Conservation (phyloP, 768 basidiomycete genomes). For the Sporobolomyces roseus region DNA sequence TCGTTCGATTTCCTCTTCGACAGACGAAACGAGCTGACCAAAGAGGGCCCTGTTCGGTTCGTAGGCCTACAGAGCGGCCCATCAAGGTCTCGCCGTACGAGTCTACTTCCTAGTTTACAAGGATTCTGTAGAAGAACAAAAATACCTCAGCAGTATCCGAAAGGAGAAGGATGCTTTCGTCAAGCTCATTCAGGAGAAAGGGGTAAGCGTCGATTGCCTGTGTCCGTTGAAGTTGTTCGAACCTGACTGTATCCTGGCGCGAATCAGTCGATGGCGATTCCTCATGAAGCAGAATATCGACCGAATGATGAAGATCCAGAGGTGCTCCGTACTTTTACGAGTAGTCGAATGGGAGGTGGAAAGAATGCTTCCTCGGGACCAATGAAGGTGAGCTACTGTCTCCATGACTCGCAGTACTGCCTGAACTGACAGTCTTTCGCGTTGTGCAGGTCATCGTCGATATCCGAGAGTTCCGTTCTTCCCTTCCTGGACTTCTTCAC, state of each 20-base stretch:
- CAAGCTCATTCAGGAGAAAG: constrained; percentile 82
- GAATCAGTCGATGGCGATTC: constrained; percentile 80
- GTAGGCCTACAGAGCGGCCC: constrained; percentile 79
- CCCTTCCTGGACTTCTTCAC: constrained; percentile 82
- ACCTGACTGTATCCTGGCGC: not conserved
- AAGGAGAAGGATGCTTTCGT: constrained; percentile 94
- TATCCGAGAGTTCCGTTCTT: constrained; percentile 92
- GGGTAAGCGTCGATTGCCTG: too few species aligned
- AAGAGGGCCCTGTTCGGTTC: not conserved
- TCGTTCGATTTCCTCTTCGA: constrained; percentile 34
- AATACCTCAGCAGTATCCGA: constrained; percentile 80
- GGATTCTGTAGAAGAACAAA: constrained; percentile 89
- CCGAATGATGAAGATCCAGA: constrained; percentile 49
- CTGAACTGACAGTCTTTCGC: not conserved
- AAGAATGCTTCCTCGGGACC: constrained; percentile 64
- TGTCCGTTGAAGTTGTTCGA: not conserved
- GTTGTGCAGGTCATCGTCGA: constrained; percentile 78
- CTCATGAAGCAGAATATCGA: constrained; percentile 56
- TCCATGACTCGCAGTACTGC: not conserved
- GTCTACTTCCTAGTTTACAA: constrained; percentile 96
- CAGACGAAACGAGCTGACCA: not conserved
- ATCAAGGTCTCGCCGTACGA: constrained; percentile 74
- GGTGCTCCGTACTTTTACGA: constrained; percentile 69
- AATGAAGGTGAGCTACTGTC: constrained; percentile 48
- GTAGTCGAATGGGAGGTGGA: constrained; percentile 75